These are phyloP conservation scores for Plicaturopsis crispa DNA, from an alignment of 768 basidiomycete species.

Conservation along the genomic window DNA sequence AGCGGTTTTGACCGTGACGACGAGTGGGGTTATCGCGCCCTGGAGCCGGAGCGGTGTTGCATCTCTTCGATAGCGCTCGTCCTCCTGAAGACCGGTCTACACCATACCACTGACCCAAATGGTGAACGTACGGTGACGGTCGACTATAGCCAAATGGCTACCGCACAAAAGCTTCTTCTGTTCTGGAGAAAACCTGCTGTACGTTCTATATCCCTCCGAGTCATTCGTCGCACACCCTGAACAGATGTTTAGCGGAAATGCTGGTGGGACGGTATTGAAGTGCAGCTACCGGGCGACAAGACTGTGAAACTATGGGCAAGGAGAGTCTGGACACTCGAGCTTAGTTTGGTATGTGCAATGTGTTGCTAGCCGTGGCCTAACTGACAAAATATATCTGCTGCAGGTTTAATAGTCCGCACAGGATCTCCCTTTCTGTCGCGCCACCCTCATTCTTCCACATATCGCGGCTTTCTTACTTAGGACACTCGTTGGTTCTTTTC, in stretches of 20 bases:
- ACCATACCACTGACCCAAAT: constrained; percentile 50
- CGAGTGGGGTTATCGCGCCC: constrained; percentile 93
- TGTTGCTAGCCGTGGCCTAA: too few species aligned
- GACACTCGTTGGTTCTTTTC: too few species aligned
- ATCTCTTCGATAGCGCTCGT: constrained; percentile 98
- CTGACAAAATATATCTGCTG: too few species aligned
- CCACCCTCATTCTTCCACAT: too few species aligned
- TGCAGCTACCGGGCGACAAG: constrained; percentile 63
- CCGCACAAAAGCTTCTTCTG: constrained; percentile 91
- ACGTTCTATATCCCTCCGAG: constrained; percentile 26
- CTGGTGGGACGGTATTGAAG: constrained; percentile 98
- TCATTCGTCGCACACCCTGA: constrained; percentile 6
- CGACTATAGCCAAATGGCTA: constrained; percentile 91
- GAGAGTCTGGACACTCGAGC: constrained; percentile 96
- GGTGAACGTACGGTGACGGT: constrained; percentile 71
- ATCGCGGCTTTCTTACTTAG: too few species aligned
- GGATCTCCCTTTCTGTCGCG: too few species aligned
- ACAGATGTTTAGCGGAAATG: constrained; percentile 77
- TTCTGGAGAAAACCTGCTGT: constrained; percentile 99
- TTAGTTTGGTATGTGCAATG: constrained; percentile 70
- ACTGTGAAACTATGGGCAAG: constrained; percentile 92
- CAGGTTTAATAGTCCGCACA: too few species aligned
- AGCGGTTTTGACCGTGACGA: constrained; percentile 98
- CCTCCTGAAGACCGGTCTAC: constrained; percentile 93
- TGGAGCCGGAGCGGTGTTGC: constrained; percentile 94